Evolutionary conservation across 768 basidiomycete species (phyloP).

Genomic region (Leccinum incarnatum): DNA sequence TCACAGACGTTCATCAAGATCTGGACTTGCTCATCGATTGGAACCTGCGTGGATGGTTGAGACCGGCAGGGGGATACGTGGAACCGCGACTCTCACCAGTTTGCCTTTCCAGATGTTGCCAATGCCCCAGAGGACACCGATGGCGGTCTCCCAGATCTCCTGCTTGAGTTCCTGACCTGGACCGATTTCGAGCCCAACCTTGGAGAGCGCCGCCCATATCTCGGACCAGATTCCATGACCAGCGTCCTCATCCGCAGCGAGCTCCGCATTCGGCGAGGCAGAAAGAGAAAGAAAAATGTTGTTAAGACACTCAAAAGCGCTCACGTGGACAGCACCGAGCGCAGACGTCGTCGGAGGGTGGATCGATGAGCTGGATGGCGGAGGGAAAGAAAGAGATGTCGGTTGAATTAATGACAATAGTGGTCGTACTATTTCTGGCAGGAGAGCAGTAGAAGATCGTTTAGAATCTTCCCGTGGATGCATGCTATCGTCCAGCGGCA

Average conservation of each 20-base stretch:
- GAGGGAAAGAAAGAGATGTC: conserved; percentile 79
- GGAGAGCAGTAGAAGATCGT: conserved; percentile 33
- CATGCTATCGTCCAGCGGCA: conserved; percentile 7
- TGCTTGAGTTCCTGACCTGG: conserved; percentile 65
- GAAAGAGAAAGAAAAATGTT: conserved; percentile 82
- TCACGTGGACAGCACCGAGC: conserved; percentile 78
- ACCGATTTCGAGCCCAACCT: conserved; percentile 57
- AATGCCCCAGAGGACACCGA: conserved; percentile 89
- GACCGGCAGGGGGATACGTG: neutral
- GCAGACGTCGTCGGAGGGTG: conserved; percentile 90
- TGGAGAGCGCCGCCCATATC: conserved; percentile 60
- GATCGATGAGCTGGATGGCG: conserved; percentile 59
- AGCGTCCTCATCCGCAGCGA: conserved; percentile 44
- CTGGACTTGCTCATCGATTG: conserved; percentile 57
- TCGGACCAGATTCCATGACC: conserved; percentile 61
- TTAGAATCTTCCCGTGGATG: conserved; percentile 21
- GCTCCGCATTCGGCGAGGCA: conserved; percentile 40
- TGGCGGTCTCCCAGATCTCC: conserved; percentile 76
- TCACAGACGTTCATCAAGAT: conserved; percentile 67
- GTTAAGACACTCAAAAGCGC: conserved; percentile 86
- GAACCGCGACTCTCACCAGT: conserved; percentile 43
- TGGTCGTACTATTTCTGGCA: conserved; percentile 65
- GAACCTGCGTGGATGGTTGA: conserved; percentile 39
- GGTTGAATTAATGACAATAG: conserved; percentile 70
- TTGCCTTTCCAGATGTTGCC: conserved; percentile 69